Conservation (phyloP, 1,139 yeast genomes). For the Groenewaldozyma auringiensis region DNA sequence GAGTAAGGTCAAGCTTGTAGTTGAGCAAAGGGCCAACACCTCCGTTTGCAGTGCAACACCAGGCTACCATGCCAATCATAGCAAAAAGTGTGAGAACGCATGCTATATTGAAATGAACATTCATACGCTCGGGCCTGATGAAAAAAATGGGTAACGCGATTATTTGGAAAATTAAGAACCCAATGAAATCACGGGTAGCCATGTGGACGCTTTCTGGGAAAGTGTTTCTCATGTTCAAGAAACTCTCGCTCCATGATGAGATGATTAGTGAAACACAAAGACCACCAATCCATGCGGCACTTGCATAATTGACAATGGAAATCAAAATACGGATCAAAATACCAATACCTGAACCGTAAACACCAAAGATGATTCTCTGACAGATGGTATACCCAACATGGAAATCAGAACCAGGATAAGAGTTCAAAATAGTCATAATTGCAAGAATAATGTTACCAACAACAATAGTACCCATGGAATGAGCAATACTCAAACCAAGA, state of each 20-base stretch:
- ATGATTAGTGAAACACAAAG: constrained; percentile 25
- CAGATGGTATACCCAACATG: constrained; percentile 29
- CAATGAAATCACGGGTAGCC: constrained; percentile 28
- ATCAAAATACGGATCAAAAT: constrained; percentile 23
- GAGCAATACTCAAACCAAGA: constrained; percentile 27
- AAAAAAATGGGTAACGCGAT: constrained; percentile 23
- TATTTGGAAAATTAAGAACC: constrained; percentile 27
- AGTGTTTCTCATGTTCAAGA: constrained; percentile 27
- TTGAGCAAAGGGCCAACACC: constrained; percentile 20
- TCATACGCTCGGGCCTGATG: constrained; percentile 24
- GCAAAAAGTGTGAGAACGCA: constrained; percentile 16
- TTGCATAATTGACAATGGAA: constrained; percentile 29
- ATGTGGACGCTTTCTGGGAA: constrained; percentile 27
- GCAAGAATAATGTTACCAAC: constrained; percentile 22
- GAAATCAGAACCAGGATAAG: constrained; percentile 27
- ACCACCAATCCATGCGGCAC: constrained; percentile 28
- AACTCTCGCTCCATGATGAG: constrained; percentile 23
- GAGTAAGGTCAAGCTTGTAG: constrained; percentile 9
- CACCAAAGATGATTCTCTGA: constrained; percentile 27
- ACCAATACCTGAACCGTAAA: constrained; percentile 25
- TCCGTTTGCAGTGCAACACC: constrained; percentile 19
- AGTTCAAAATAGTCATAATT: constrained; percentile 19
- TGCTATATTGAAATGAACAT: constrained; percentile 12
- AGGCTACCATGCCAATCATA: constrained; percentile 22
- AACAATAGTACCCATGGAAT: constrained; percentile 33